phyloP scores from a whole-genome alignment of 192 early-diverging fungal species.

The Anaeromyces robustus region DNA sequence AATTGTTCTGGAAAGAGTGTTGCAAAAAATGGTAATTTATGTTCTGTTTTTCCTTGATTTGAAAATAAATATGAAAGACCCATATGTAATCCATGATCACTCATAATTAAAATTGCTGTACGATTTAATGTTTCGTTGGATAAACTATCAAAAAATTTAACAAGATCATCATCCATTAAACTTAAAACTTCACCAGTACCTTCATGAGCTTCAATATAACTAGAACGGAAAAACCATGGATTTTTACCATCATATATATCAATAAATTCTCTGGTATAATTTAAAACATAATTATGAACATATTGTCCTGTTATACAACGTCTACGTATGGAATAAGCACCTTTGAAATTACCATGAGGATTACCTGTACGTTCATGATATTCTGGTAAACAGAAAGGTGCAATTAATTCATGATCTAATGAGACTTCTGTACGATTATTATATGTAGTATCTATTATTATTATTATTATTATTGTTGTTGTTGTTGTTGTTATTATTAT shows the following conservation, averaged over 20 bases:
- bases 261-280: background rate
- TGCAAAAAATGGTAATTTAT: constrained; percentile 19
- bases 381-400: constrained; percentile 40
- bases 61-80: constrained; percentile 22
- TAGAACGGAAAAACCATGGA: constrained; percentile 21
- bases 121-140: constrained; percentile 8
- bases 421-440: background rate
- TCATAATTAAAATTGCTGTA: constrained; percentile 19
- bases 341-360: constrained; percentile 31
- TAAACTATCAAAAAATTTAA: constrained; percentile 8
- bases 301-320: constrained; percentile 19
- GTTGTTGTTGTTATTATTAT: no score
- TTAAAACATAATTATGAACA: constrained; percentile 18
- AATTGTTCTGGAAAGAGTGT: constrained; percentile 12
- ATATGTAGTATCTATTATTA: background rate
- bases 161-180: constrained; percentile 14
- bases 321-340: constrained; percentile 16
- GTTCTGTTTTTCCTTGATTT: constrained; percentile 17
- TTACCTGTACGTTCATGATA: constrained; percentile 26
- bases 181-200: constrained; percentile 20
- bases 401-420: constrained; percentile 31
- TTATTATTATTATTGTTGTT: background rate
- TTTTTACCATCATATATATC: background rate
- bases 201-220: constrained; percentile 23
- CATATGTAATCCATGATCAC: constrained; percentile 27